Base-by-base conservation (phyloP, 2,329 filamentous ascomycete species). In the Botrytis cinerea region DNA sequence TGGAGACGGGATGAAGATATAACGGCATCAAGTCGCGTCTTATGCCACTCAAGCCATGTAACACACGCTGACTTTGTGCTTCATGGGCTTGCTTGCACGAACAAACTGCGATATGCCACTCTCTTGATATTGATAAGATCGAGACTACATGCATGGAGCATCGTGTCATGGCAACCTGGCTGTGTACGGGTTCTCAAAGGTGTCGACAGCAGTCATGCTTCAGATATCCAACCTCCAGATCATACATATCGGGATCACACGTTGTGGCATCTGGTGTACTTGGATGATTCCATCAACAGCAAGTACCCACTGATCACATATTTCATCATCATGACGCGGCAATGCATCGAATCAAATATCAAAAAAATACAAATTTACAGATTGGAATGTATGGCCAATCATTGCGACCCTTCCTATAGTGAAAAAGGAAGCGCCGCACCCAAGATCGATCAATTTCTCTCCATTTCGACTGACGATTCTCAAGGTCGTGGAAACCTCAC, bases 401-500 rank as follows among this genome's bases (percentile, higher is more conserved):
- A 71, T 75, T 75, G 74, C 72, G 66, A 54, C 69, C 72, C 72
- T 74, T 66, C 35, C 70, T 73, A 75, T 72, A 68, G 72, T 63
- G 63, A 74, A 68, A 74, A 72, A 70, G 63, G 68, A 66, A 74
- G 57, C 74, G 69, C 74, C 60, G 72, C 74, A 75, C 74, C 74
- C 74, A 75, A 69, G 74, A 73, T 75, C 73, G 73, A 74, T 68
- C 54, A 74, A 40, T 75, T 59, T 48, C 59, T 75, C 72, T 75
- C 74, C 72, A 74, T 75, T 68, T 70, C 71, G 48, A 63, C 71
- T 75, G 72, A 75, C 74, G 74, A 72, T 73, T 75, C 66, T 70
- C 72, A 69, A 74, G 74, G 74, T 75, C 74, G 69, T 75, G 74
- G 74, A 75, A 69, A 71, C 62, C 72, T 72, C 73, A 70, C 74